These are phyloP conservation scores for Phoenix roebelenii DNA, from an alignment of 176 grass and related monocot species.

Conservation along the genomic window DNA sequence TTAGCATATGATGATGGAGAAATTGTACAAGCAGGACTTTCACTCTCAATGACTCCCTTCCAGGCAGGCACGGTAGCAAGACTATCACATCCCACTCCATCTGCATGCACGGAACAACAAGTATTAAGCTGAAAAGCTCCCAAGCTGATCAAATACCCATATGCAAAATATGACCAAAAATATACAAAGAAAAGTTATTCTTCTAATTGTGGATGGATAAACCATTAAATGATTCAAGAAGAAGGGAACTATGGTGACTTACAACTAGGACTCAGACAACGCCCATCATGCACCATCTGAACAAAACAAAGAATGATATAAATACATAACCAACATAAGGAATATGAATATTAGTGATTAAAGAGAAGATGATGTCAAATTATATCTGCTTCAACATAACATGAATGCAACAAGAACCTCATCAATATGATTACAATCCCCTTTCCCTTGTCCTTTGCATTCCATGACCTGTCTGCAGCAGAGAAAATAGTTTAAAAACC, in stretches of 20 bases:
- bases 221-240: no score
- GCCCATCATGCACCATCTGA: slow-evolving; percentile 2
- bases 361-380: no score
- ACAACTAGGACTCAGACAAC: slow-evolving; percentile 1
- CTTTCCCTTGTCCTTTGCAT: background rate
- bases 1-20: slow-evolving; percentile 21
- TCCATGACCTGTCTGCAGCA: slow-evolving; percentile 32
- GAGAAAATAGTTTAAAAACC: slow-evolving; percentile 28
- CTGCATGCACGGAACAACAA: no score
- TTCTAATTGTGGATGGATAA: no score
- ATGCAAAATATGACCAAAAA: no score
- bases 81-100: background rate
- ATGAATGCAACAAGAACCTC: background rate
- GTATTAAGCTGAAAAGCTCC: no score
- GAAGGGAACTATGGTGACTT: background rate
- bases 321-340: slow-evolving; percentile 6
- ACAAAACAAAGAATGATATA: background rate
- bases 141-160: no score
- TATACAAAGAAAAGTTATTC: no score
- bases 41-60: slow-evolving; percentile 17
- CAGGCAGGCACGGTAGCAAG: background rate
- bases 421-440: slow-evolving; percentile 15
- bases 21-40: slow-evolving; percentile 14
- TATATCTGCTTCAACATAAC: no score
- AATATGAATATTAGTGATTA: no score